Percentiles rank a stretch among this genome's conserved stretches.
These are phyloP conservation scores for Sutorius eximius DNA, from an alignment of 1,284 basidiomycete species.

Conservation along the genomic window DNA sequence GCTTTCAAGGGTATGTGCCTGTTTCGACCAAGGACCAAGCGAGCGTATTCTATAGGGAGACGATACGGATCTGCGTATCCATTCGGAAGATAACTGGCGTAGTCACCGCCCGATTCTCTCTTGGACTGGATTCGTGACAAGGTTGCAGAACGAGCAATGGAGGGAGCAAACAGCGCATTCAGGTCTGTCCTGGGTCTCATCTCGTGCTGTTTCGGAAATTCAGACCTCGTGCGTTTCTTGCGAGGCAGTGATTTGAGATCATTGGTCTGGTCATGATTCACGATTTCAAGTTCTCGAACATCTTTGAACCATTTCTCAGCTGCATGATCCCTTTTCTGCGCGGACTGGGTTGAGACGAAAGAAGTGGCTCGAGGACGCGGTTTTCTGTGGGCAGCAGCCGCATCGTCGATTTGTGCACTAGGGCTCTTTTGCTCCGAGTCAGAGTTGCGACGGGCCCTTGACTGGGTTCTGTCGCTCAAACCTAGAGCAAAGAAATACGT, in stretches of 20 bases:
- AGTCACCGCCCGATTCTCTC: conserved; percentile 50
- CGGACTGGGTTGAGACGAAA: conserved; percentile 26
- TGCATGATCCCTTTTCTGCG: conserved; percentile 24
- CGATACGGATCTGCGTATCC: conserved; percentile 10
- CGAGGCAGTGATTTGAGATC: not conserved
- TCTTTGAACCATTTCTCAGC: conserved; percentile 26
- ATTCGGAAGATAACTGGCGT: conserved; percentile 44
- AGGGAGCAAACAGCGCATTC: conserved; percentile 21
- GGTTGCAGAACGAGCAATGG: conserved; percentile 1
- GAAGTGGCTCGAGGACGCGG: conserved; percentile 14
- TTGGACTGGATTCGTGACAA: conserved; percentile 26
- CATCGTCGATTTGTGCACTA: not conserved
- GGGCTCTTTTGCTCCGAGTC: conserved; percentile 2
- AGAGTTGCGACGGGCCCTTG: not conserved
- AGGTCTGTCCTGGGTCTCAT: conserved; percentile 30
- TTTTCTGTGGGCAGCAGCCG: not conserved
- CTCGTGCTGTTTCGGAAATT: conserved; percentile 15
- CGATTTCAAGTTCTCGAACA: conserved; percentile 24
- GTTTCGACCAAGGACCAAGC: conserved; percentile 43
- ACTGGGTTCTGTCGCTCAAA: conserved; percentile 12
- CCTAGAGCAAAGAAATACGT: conserved; percentile 12
- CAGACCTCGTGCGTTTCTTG: conserved; percentile 5
- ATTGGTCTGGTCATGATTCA: not conserved
- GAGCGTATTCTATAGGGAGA: conserved; percentile 42
- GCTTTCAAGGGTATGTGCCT: conserved; percentile 41